Evolutionary conservation across 2,329 filamentous ascomycete genomes (phyloP).

Genomic region (Colletotrichum trifolii): DNA sequence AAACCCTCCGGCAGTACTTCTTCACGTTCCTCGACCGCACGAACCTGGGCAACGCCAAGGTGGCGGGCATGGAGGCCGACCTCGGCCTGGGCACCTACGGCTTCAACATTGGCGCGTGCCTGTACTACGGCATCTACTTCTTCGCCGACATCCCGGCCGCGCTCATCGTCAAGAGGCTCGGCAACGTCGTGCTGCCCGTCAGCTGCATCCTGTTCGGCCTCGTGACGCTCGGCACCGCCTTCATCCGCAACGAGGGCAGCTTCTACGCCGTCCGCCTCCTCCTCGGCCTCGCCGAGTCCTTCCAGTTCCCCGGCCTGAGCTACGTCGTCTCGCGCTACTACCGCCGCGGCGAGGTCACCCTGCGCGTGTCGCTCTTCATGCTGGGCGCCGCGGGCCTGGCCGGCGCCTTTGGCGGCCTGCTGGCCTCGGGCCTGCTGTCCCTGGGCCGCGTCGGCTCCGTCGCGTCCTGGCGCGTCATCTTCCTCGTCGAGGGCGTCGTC

Average conservation of each 20-base stretch:
- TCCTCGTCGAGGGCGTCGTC: slow-evolving; percentile 46
- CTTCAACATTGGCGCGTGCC: slow-evolving; percentile 38
- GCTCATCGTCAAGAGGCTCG: slow-evolving; percentile 38
- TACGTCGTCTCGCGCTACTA: slow-evolving; percentile 76
- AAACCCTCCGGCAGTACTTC: slow-evolving; percentile 51
- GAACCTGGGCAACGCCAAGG: slow-evolving; percentile 61
- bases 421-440: slow-evolving; percentile 56
- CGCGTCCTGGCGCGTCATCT: slow-evolving; percentile 72
- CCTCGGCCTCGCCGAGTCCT: slow-evolving; percentile 71
- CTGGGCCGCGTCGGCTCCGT: slow-evolving; percentile 39
- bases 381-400: slow-evolving; percentile 72
- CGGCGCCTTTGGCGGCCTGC: slow-evolving; percentile 74
- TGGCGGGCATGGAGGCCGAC: slow-evolving; percentile 47
- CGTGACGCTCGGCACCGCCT: slow-evolving; percentile 68
- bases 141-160: slow-evolving; percentile 38
- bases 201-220: slow-evolving; percentile 65
- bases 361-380: slow-evolving; percentile 72
- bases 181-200: slow-evolving; percentile 38
- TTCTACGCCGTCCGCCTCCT: slow-evolving; percentile 68
- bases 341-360: slow-evolving; percentile 65
- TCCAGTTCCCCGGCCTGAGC: slow-evolving; percentile 74
- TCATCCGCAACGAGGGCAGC: slow-evolving; percentile 61
- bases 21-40: slow-evolving; percentile 66
- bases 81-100: slow-evolving; percentile 54
- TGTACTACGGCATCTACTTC: slow-evolving; percentile 40